phyloP scores from a whole-genome alignment of 495 filamentous ascomycete genomes.

The Aspergillus avenaceus region DNA sequence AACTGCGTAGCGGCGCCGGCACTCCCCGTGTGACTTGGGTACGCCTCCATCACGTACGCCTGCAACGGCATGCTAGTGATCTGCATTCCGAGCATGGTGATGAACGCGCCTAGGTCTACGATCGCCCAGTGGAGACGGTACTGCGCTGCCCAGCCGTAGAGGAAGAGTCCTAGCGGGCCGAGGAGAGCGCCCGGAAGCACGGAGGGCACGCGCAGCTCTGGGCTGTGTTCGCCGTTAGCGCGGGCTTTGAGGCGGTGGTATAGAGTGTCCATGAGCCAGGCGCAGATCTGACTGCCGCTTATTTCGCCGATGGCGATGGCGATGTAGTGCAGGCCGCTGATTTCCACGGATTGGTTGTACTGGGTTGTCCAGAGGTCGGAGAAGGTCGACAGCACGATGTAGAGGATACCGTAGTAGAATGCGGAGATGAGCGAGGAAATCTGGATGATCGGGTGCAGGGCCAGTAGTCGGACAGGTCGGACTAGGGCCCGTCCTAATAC shows the following conservation, averaged over 20 bases:
- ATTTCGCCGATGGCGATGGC: slow-evolving; percentile 58
- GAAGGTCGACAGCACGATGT: slow-evolving; percentile 61
- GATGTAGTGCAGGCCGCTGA: slow-evolving; percentile 59
- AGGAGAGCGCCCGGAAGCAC: neutral
- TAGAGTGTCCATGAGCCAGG: slow-evolving; percentile 50
- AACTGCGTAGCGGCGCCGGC: no score
- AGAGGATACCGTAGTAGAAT: slow-evolving; percentile 63
- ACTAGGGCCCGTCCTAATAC: slow-evolving; percentile 31
- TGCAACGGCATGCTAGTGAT: slow-evolving; percentile 12
- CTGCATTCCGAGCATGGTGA: slow-evolving; percentile 1
- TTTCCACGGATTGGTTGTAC: slow-evolving; percentile 50
- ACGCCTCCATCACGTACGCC: no score
- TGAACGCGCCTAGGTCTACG: neutral
- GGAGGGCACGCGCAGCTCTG: neutral
- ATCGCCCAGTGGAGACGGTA: neutral
- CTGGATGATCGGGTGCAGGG: slow-evolving; percentile 51
- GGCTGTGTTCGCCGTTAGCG: neutral
- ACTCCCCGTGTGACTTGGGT: no score
- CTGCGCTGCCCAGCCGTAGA: neutral
- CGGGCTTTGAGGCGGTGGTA: slow-evolving; percentile 48
- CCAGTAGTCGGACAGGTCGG: slow-evolving; percentile 44
- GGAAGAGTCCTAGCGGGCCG: neutral
- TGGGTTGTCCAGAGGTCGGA: slow-evolving; percentile 48
- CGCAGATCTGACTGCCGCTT: slow-evolving; percentile 50
- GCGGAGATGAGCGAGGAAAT: slow-evolving; percentile 50